Percentiles rank a stretch among this genome's conserved stretches.
phyloP scores from a whole-genome alignment of 2,329 filamentous ascomycete genomes.

The Alternaria tenuissima region DNA sequence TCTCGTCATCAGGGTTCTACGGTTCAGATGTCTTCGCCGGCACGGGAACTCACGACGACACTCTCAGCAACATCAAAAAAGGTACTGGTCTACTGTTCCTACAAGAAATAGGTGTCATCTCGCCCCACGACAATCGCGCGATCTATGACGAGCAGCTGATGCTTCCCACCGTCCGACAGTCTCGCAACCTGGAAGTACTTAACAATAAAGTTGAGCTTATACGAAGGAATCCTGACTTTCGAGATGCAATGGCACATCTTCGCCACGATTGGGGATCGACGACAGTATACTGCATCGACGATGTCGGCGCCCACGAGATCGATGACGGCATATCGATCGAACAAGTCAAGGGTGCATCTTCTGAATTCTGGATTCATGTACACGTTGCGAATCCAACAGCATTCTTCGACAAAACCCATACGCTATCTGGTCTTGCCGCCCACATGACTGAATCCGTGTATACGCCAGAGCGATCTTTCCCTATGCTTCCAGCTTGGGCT shows the following conservation, averaged over 20 bases:
- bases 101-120: constrained; percentile 76
- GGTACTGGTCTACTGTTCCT: constrained; percentile 70
- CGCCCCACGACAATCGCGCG: constrained; percentile 73
- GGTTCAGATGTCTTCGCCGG: constrained; percentile 41
- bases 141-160: constrained; percentile 66
- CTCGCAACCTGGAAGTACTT: constrained; percentile 55
- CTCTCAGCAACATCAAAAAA: constrained; percentile 14
- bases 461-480: constrained; percentile 64
- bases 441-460: constrained; percentile 65
- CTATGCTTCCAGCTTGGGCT: constrained; percentile 63
- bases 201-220: constrained; percentile 43
- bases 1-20: constrained; percentile 71
- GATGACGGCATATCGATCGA: constrained; percentile 83
- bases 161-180: constrained; percentile 59
- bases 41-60: constrained; percentile 22
- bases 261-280: constrained; percentile 68
- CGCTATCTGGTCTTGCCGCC: constrained; percentile 68
- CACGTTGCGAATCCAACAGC: constrained; percentile 83
- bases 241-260: constrained; percentile 63
- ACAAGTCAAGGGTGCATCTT: constrained; percentile 57
- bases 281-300: constrained; percentile 77
- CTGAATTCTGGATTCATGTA: constrained; percentile 75
- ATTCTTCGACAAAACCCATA: constrained; percentile 67
- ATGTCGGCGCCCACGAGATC: constrained; percentile 71
- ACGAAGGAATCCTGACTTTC: constrained; percentile 46